Evolutionary conservation across 371 early-diverging fungal genomes (phyloP), one percentile per base, ranked within the genome.

Genomic region (Choanephora cucurbitarum): DNA sequence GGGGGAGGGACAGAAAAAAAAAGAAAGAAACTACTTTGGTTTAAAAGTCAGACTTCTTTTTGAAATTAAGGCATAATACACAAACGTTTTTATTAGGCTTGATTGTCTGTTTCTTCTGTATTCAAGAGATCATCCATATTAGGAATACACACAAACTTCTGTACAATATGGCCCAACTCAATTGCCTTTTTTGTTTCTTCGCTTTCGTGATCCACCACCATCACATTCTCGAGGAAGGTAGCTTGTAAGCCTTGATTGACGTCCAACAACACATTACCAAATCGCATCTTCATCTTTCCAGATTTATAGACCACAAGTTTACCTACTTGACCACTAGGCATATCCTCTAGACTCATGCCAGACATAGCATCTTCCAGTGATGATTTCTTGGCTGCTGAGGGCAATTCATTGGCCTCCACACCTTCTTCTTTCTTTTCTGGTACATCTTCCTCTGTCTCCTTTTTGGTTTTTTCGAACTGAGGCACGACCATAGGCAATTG

Each of bases 231-330:
- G 42, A 83, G 59, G 58, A 85, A 86, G 17, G 77, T 74, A 21
- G 82, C 79, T 33, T 80, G 82, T 46, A 84, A 80, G 32, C 84
- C 86, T 32, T 67, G 66, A 18, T 54, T 62, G 11, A 84, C 83
- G 52, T 91, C 91, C 62, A 89, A 66, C 31, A 85, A 50, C 15
- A 89, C 69, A 21, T 80, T 77, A 49, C 90, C 91, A 23, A 91
- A 62, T 58, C 75, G 70, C 67, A 91, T 66, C 73, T 84, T 83
- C 60, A 88, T 84, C 52, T 85, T 86, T 17, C 91, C 91, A 28
- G 88, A 87, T 67, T 83, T 83, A 56, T 85, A 84, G 11, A 91
- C 72, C 6, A 86, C 66, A 62, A 91, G 53, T 44, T 81, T 81
- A 17, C 91, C 91, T 37, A 87, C 74, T 44, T 80, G 77, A 19